Base-by-base conservation (phyloP, 345 rosid genomes). In the Camelina sativa region DNA sequence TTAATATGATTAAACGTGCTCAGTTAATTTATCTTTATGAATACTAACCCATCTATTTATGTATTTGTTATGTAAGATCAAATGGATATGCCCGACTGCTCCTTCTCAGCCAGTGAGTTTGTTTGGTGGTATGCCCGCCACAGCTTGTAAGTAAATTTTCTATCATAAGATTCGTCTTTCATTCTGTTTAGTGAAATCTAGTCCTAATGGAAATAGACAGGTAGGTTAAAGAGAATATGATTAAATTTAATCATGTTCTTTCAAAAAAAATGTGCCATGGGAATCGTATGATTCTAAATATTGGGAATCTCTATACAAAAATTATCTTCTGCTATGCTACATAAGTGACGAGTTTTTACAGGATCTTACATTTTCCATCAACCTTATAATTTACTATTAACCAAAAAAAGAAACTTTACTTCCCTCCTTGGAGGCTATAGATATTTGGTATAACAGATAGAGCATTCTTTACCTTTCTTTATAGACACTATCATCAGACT, bases 11-110 rank as follows among this genome's bases (percentile, higher is more conserved):
- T 32, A 55, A 50, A 11, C 1, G 48, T 47, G 40, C 62, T 13
- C 30, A 51, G 7, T 30, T 59, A 41, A 32, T 77, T 28, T 47
- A 57, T 32, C 47, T 77, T 20, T 11, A 65, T 32, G 22, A 55
- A 11, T 62, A 16, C 61, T 54, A 17, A 73, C 13, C 41, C 16
- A 73, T 43, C 19, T 52, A 54, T 68, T 7, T 66, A 16, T 68
- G 12, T 66, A 16, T 37, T 32, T 63, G 32, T 53, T 69, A 53
- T 82, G 51, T 86, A 95, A 95, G 98, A 92, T 95, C 73, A 95
- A 95, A 82, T 92, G 99, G 99, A 90, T 95, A 75, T 95, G 99
- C 83, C 99, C 99, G 10, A 95, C 99, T 79, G 93, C 99, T 75
- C 98, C 99, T 67, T 86, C 94, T 78, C 96, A 62, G 69, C 99